A percentile compares a stretch with the other conserved stretches of the same genome.
These are phyloP conservation scores for Fusarium oligoseptatum DNA, from an alignment of 2,329 filamentous ascomycete genomes.

Conservation along the genomic window DNA sequence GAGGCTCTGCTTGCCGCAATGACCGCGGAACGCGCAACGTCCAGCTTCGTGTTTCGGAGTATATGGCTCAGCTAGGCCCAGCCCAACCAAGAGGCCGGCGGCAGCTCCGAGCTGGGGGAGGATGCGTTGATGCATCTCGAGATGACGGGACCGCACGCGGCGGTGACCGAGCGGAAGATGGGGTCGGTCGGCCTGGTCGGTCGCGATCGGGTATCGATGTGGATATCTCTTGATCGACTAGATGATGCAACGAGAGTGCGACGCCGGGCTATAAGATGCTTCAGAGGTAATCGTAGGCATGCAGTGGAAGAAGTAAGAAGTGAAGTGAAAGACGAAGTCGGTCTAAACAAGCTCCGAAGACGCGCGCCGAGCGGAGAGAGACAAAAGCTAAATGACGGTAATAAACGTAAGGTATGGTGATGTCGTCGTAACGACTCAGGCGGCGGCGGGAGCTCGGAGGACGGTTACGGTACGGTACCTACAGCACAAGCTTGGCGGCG, in stretches of 20 bases:
- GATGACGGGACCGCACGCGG: constrained; percentile 36
- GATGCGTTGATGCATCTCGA: constrained; percentile 51
- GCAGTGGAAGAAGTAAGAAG: constrained; percentile 11
- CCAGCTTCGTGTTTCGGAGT: constrained; percentile 84
- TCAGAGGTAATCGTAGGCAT: constrained; percentile 31
- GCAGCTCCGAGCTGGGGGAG: constrained; percentile 50
- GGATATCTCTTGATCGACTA: constrained; percentile 25
- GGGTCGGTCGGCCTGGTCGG: constrained; percentile 26
- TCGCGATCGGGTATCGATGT: constrained; percentile 23
- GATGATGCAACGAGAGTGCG: constrained; percentile 30
- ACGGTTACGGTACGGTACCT: constrained; percentile 10
- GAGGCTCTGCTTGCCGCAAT: constrained; percentile 91
- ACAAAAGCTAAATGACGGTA: constrained; percentile 27
- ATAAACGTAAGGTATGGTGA: constrained; percentile 28
- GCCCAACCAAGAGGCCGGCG: constrained; percentile 47
- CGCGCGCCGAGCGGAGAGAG: constrained; percentile 21
- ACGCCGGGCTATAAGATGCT: constrained; percentile 20
- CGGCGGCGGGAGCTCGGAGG: constrained; percentile 32
- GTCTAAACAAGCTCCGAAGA: constrained; percentile 19
- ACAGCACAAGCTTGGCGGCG: constrained; percentile 19
- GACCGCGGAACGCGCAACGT: constrained; percentile 89
- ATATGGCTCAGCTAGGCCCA: constrained; percentile 46
- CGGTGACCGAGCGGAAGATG: constrained; percentile 23
- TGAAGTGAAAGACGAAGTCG: background rate
- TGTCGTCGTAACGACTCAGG: constrained; percentile 26